Percentiles rank a stretch among this genome's conserved stretches.
phyloP scores from a whole-genome alignment of 768 basidiomycete genomes.

The Lentinula lateritia region DNA sequence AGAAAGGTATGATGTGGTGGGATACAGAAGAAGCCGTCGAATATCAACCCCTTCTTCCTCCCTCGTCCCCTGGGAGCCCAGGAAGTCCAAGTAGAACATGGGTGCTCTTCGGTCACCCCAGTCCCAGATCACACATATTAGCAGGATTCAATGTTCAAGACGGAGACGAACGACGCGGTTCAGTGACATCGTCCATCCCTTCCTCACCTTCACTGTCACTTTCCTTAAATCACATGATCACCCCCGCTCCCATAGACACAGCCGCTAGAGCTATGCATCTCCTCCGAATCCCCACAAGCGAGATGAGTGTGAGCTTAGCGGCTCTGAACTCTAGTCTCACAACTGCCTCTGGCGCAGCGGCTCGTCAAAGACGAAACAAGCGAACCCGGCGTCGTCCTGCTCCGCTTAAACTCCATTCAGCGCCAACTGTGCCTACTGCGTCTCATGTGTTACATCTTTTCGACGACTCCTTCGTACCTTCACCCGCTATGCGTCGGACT shows the following conservation, averaged over 20 bases:
- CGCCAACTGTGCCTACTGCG: background rate
- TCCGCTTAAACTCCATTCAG: slow-evolving; percentile 4
- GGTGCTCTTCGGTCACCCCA: background rate
- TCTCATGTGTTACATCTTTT: background rate
- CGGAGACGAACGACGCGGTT: background rate
- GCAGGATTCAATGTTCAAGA: background rate
- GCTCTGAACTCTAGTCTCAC: background rate
- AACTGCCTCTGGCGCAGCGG: background rate
- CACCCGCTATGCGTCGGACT: background rate
- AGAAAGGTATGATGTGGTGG: slow-evolving; percentile 4
- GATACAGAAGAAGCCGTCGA: slow-evolving; percentile 6
- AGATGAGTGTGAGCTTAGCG: background rate
- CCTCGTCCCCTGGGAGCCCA: background rate
- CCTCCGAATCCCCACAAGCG: background rate
- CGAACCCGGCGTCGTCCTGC: slow-evolving; percentile 7
- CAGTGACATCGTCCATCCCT: background rate
- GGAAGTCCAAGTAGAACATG: background rate
- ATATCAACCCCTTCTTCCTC: slow-evolving; percentile 6
- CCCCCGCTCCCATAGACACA: background rate
- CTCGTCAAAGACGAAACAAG: slow-evolving; percentile 1
- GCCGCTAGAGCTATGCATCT: slow-evolving; percentile 1
- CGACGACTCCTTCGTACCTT: slow-evolving; percentile 3
- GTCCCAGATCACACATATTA: background rate
- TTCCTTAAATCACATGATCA: background rate
- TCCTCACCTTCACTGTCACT: background rate